These are phyloP conservation scores for Jatropha podagrica DNA, from an alignment of 441 rosid species.

Conservation along the genomic window DNA sequence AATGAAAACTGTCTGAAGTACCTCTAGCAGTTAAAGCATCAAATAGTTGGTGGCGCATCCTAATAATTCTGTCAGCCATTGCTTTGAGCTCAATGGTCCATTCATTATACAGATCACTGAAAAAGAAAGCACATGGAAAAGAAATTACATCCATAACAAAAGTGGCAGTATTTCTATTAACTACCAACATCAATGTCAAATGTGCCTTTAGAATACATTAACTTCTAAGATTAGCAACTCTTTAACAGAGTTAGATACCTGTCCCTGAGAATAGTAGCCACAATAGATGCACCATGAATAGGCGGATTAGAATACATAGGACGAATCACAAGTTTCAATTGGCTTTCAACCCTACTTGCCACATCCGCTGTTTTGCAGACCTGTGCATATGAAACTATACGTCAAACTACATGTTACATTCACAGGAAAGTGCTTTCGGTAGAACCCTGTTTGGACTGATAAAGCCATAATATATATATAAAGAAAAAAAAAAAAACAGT, in stretches of 20 bases:
- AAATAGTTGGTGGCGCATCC: constrained; percentile 40
- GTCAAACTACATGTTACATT: background rate
- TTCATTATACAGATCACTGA: background rate
- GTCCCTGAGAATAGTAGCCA: constrained; percentile 59
- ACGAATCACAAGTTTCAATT: constrained; percentile 74
- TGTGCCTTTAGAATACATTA: background rate
- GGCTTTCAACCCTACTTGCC: constrained; percentile 81
- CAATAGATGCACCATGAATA: constrained; percentile 90
- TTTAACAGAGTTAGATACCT: constrained; percentile 33
- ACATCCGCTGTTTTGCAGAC: constrained; percentile 86
- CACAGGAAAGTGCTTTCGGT: background rate
- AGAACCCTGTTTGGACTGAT: background rate
- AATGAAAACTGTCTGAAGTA: background rate
- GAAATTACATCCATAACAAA: background rate
- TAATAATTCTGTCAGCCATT: constrained; percentile 93
- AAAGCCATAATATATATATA: too few species aligned
- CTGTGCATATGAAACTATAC: constrained; percentile 29
- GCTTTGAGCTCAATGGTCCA: constrained; percentile 74
- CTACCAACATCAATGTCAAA: constrained; percentile 3
- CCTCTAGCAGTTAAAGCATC: constrained; percentile 5
- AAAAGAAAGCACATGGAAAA: background rate
- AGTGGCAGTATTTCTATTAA: background rate
- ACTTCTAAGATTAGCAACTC: background rate
- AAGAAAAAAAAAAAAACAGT: background rate
- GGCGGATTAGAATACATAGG: constrained; percentile 94